Base-by-base conservation (phyloP, 2,329 filamentous ascomycete species). In the Calonectria honghensis region DNA sequence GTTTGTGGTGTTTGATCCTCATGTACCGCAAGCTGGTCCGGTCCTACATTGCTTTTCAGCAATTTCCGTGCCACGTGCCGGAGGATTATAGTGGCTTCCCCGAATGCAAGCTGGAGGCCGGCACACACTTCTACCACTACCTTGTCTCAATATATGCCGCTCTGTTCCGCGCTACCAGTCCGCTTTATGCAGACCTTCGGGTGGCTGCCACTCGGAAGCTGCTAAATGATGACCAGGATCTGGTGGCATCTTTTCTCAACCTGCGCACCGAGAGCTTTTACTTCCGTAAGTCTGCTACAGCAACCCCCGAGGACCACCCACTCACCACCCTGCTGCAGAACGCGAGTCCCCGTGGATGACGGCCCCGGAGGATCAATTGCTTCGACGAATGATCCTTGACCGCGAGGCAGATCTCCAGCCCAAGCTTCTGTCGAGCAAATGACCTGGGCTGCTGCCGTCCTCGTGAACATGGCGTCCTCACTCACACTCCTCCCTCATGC, bases 201-300 rank as follows among this genome's bases (percentile, higher is more conserved):
- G 59, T 81, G 52, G 73, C 74, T 24, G 68, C 75, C 31, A 81
- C 78, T 37, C 78, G 80, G 39, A 74, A 76, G 70, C 70, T 82
- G 6, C 70, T 82, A 18, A 74, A 79, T 18, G 73, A 80, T 45
- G 80, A 81, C 29, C 76, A 79, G 24, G 74, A 74, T 52, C 74
- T 82, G 14, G 66, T 82, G 29, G 74, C 66, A 66, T 74, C 79
- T 14, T 81, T 82, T 51, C 77, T 81, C 73, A 82, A 77, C 59
- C 71, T 81, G 52, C 79, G 79, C 35, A 81, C 80, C 2, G 80
- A 82, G 52, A 81, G 80, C 57, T 81, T 81, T 73, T 82, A 81
- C 68, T 81, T 81, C 50, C 80, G 80, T 81, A 14, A 74, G 79
- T 76, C 29, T 29, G 18, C 37, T n/a, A 31, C 1, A 27, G 27